Evolutionary conservation across 2,329 filamentous ascomycete genomes (phyloP), one percentile per base, ranked within the genome.

Genomic region (Xylaria arbuscula): DNA sequence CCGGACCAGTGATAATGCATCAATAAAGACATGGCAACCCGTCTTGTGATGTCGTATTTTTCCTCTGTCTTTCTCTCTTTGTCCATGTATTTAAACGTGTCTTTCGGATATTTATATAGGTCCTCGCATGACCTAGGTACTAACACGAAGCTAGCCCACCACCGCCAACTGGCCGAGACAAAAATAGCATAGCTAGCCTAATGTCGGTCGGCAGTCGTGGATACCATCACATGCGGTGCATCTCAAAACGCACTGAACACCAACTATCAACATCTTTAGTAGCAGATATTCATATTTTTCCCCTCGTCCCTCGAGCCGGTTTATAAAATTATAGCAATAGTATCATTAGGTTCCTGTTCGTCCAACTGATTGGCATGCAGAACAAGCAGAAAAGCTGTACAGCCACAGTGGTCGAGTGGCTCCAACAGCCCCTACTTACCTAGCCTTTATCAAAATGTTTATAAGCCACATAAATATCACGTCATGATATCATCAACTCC

Each of bases 401-500:
- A 56, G 53, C 34, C 32, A 56, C 53, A 56, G 34, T 17, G n/a
- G n/a, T n/a, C n/a, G n/a, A n/a, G n/a, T n/a, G 22, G 5, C 19
- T 24, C 40, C 19, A 56, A 24, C 10, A 28, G 38, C 22, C 38
- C 19, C 38, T n/a, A n/a, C n/a, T 11, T 4, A 40, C 2, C 8
- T 11, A 2, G n/a, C 24, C 50, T 36, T 56, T 3, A 38, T 45
- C 2, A 17, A 15, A 38, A 19, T 22, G 9, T 3, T 24, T 19
- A 42, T 19, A 40, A 57, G 54, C 54, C 54, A 57, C 54, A 45
- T 13, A 45, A n/a, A 42, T 56, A n/a, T 45, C 15, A 45, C 40
- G 36, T 42, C 19, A 56, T 56, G 54, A 56, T 56, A 42, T 56
- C 54, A 56, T 56, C 54, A 22, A 57, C 8, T 36, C 19, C 28